phyloP scores from a whole-genome alignment of 73 alveolate species.

The Paramecium primaurelia region DNA sequence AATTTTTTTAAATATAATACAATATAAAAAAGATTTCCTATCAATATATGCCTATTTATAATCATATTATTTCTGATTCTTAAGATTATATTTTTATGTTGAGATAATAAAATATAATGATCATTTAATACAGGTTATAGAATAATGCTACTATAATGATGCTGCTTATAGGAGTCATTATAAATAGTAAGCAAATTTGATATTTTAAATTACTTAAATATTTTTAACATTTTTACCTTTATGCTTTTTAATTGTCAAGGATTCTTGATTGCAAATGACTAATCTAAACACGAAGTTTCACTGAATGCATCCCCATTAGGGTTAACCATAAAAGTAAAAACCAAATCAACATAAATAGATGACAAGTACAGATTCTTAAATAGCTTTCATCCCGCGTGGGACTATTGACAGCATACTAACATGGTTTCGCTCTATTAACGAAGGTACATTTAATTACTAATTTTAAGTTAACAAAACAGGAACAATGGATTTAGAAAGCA shows the following conservation, averaged over 20 bases:
- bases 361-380: not conserved
- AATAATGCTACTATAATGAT: not conserved
- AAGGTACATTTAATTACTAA: not conserved
- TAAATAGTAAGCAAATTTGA: not conserved
- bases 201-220: not conserved
- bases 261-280: not conserved
- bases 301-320: not conserved
- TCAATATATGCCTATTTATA: no score
- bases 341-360: not conserved
- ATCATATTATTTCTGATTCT: not conserved
- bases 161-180: not conserved
- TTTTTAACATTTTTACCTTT: not conserved
- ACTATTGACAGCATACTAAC: not conserved
- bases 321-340: not conserved
- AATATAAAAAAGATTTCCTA: no score
- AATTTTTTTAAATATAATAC: no score
- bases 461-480: not conserved
- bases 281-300: not conserved
- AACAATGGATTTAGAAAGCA: constrained; percentile 14
- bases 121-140: not conserved
- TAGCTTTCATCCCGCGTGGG: not conserved
- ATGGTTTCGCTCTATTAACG: not conserved
- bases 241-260: not conserved
- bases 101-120: not conserved
- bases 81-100: not conserved